Evolutionary conservation across 2,329 filamentous ascomycete species (phyloP).

Genomic region (Pseudogymnoascus sp.): DNA sequence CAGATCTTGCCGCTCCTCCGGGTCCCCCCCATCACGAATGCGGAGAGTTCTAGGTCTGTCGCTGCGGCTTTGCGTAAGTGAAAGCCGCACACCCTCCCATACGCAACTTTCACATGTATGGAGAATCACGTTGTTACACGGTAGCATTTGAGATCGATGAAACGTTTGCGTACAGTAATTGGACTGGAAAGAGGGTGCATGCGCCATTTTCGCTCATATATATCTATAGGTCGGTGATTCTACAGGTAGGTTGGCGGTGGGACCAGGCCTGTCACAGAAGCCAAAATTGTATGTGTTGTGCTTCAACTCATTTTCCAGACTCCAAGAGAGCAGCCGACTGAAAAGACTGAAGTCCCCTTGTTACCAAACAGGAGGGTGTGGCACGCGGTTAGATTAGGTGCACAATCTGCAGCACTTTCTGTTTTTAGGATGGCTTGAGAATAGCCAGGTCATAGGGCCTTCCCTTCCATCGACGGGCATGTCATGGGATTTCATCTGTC

Average conservation of each 20-base stretch:
- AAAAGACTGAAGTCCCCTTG: neutral
- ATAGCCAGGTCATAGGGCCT: neutral
- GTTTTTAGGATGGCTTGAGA: constrained; percentile 4
- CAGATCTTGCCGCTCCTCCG: constrained; percentile 7
- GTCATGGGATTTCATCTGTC: neutral
- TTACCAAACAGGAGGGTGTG: neutral
- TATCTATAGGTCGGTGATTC: neutral
- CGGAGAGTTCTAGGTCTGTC: neutral
- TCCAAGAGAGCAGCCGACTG: neutral
- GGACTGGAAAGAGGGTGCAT: neutral
- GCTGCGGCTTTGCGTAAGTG: neutral
- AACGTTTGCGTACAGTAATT: neutral
- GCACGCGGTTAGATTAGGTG: neutral
- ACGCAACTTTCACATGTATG: neutral
- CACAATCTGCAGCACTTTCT: constrained; percentile 8
- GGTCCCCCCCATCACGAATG: neutral
- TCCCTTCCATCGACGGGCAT: neutral
- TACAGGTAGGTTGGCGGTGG: neutral
- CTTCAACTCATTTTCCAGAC: neutral
- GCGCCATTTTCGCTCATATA: constrained; percentile 8
- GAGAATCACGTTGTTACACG: constrained; percentile 1
- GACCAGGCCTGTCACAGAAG: neutral
- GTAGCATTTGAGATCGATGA: neutral
- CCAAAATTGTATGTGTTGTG: neutral
- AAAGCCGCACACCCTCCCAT: neutral